Evolutionary conservation across 2,329 filamentous ascomycete species (phyloP).

Genomic region (Rhynchosporium agropyri): DNA sequence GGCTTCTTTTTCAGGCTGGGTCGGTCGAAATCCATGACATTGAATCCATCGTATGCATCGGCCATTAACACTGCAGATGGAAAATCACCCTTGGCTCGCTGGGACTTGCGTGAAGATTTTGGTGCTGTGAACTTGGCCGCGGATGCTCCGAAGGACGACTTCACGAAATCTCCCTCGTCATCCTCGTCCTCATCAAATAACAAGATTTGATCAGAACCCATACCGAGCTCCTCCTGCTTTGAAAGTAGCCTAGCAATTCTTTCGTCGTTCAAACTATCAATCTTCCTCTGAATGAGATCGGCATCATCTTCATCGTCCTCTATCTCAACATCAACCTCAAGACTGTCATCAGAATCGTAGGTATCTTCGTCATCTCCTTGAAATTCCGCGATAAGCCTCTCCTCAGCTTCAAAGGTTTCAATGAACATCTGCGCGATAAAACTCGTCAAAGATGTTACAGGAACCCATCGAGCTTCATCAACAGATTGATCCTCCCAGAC

Average conservation of each 20-base stretch:
- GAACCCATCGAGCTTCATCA: constrained; percentile 55
- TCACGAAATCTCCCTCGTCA: constrained; percentile 31
- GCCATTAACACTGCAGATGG: constrained; percentile 58
- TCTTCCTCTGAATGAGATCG: constrained; percentile 41
- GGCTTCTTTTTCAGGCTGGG: constrained; percentile 66
- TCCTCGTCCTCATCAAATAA: constrained; percentile 54
- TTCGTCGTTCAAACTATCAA: constrained; percentile 60
- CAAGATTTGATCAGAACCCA: constrained; percentile 60
- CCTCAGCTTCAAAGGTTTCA: constrained; percentile 43
- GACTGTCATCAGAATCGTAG: constrained; percentile 37
- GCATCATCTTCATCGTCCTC: constrained; percentile 46
- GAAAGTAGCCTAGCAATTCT: constrained; percentile 61
- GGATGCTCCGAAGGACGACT: constrained; percentile 21
- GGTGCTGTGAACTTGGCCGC: constrained; percentile 21
- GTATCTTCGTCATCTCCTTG: constrained; percentile 34
- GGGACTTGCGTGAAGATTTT: constrained; percentile 33
- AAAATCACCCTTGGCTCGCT: constrained; percentile 46
- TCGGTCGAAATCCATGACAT: constrained; percentile 81
- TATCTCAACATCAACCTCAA: constrained; percentile 43
- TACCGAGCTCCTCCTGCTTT: constrained; percentile 65
- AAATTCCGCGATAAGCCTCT: constrained; percentile 39
- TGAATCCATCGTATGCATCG: constrained; percentile 65
- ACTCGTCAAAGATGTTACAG: constrained; percentile 41
- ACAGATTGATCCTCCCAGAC: constrained; percentile 48
- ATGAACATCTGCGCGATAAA: constrained; percentile 40